Evolutionary conservation across 805 yeast species (phyloP), one percentile per base, ranked within the genome.

Genomic region (Teunomyces aglyptinius): DNA sequence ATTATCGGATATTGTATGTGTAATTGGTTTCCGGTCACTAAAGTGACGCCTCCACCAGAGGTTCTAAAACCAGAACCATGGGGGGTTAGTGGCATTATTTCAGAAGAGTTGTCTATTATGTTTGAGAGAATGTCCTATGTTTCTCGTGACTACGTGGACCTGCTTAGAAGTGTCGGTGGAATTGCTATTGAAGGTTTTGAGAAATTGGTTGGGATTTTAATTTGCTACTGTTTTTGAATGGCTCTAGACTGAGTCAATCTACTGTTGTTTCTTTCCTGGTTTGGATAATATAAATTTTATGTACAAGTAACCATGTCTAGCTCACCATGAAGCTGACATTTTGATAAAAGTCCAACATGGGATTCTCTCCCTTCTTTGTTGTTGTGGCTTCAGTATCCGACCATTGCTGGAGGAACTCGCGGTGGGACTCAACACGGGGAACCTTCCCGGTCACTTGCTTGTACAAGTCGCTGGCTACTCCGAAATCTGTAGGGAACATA

Each of bases 401-500:
- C 92, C 92, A 86, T 39, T 75, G 73, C 48, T 70, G 74, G 52
- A 89, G 61, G 52, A 86, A 89, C 13, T 81, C 86, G 6, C 71
- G 64, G 63, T 89, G 95, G 31, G 81, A 65, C 35, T 78, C 71
- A 0, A 78, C 77, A 44, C 66, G 68, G 12, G 83, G 75, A 2
- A 75, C 61, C 54, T 79, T 84, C 0, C 89, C 89, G 16, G 83
- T 77, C 12, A 86, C 78, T 50, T 78, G 77, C 13, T 71, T 68
- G 59, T 89, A 89, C 49, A 88, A 50, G 41, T 82, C 85, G 34
- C 78, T 72, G 3, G 82, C 80, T 6, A 82, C 68, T 6, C 68
- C 65, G 62, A 89, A 89, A 57, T 89, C 86, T 0, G 96, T 89
- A 7, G 95, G 88, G 58, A 89, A 89, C 85, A 87, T 81, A 43